Evolutionary conservation across 1,284 basidiomycete species (phyloP), one percentile per base, ranked within the genome.

Genomic region (Apiotrichum siamense): DNA sequence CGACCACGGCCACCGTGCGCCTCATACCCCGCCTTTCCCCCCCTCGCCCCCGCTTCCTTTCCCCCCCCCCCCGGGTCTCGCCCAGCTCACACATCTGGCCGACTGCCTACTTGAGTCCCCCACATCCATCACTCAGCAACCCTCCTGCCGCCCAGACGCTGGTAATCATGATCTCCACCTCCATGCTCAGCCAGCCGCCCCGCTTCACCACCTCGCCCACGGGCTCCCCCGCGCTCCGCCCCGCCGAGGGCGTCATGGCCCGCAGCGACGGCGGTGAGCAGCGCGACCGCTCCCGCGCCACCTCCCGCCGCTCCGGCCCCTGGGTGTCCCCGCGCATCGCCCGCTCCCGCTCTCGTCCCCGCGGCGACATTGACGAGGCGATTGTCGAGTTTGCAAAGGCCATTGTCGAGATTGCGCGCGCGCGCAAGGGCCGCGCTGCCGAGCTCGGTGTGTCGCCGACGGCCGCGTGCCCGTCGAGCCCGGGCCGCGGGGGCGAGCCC

Each of bases 401-500:
- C 15, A 44, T 52, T 32, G 44, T 44, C 3, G 40, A 44, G 37
- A 18, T 47, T 17, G 52, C 43, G 4, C 35, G 44, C 21, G 25
- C 41, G 6, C 52, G 56, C 47, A 40, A 40, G 31, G 38, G 44
- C 10, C 56, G 49, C 36, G 52, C 52, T n/a, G 44, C 47, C 29
- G 27, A 25, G 18, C 40, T 47, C 25, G 52, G 51, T 24, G 11
- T 57, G 12, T 13, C 25, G n/a, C 53, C 53, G 18, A 17, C 46
- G n/a, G 20, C 10, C 17, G 21, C 39, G 6, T 26, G 41, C 41
- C 23, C 32, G 24, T 47, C 48, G 15, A 44, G 52, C 20, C 47
- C 47, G 37, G 50, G 51, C 21, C 44, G 32, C 15, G 27, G 32
- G 53, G 65, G 67, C 57, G 60, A 55, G 27, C 60, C 63, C 39